Evolutionary conservation across 345 rosid species (phyloP).

Genomic region (Aquilaria sinensis): DNA sequence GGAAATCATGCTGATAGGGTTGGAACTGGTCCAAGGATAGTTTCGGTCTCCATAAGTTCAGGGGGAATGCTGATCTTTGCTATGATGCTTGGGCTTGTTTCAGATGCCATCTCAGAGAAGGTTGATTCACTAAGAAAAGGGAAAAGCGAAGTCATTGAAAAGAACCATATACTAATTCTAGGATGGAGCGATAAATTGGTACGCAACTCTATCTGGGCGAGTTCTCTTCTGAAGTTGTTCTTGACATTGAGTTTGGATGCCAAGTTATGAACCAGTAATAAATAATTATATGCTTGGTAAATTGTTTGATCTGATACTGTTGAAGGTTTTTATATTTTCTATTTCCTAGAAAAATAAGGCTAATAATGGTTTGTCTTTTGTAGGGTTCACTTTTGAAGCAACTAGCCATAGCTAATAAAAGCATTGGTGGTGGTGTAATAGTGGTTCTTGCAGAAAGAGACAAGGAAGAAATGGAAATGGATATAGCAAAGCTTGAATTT

Average conservation of each 20-base stretch:
- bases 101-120: conserved; percentile 90
- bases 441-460: conserved; percentile 91
- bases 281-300: neutral
- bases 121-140: conserved; percentile 91
- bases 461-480: conserved; percentile 93
- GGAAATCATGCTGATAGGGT: conserved; percentile 85
- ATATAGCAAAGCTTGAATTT: conserved; percentile 80
- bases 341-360: neutral
- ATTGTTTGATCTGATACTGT: neutral
- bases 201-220: conserved; percentile 4
- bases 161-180: conserved; percentile 73
- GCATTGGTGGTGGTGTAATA: conserved; percentile 80
- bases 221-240: conserved; percentile 3
- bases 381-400: conserved; percentile 95
- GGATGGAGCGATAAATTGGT: conserved; percentile 99
- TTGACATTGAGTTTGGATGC: neutral
- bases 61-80: conserved; percentile 95
- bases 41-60: conserved; percentile 82
- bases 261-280: neutral
- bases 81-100: conserved; percentile 94
- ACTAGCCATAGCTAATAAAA: conserved; percentile 90
- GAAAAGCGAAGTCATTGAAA: conserved; percentile 91
- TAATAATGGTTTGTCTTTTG: conserved; percentile 14
- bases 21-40: conserved; percentile 76
- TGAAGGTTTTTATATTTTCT: neutral